Evolutionary conservation across 805 yeast species (phyloP).

Genomic region (Myxozyma kluyveri): DNA sequence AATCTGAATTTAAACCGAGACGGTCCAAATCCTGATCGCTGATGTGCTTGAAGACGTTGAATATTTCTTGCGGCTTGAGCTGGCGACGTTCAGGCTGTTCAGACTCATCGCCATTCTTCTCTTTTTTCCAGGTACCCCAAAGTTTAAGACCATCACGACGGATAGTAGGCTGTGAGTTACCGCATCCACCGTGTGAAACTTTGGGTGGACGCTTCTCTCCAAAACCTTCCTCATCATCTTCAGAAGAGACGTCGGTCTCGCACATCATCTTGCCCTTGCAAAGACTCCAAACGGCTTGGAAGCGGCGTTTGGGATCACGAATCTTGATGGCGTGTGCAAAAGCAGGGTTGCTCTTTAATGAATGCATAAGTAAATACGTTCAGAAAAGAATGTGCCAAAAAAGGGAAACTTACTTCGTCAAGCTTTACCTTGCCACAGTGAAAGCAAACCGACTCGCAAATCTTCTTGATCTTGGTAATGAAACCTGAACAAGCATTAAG

Average conservation of each 20-base stretch:
- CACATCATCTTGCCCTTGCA: slow-evolving; percentile 86
- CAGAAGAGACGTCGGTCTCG: slow-evolving; percentile 72
- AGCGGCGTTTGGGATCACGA: slow-evolving; percentile 91
- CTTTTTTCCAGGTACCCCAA: slow-evolving; percentile 98
- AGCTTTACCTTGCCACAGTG: slow-evolving; percentile 93
- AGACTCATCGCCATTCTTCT: slow-evolving; percentile 68
- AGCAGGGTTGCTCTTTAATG: slow-evolving; percentile 52
- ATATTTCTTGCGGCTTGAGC: slow-evolving; percentile 82
- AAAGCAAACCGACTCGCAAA: slow-evolving; percentile 96
- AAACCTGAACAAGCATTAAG: slow-evolving; percentile 44
- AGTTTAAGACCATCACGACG: slow-evolving; percentile 94
- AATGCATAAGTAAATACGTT: slow-evolving; percentile 1
- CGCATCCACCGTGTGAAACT: slow-evolving; percentile 92
- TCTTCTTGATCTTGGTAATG: slow-evolving; percentile 87
- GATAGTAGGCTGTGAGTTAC: slow-evolving; percentile 91
- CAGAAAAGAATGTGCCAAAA: background rate
- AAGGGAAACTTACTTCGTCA: slow-evolving; percentile 58
- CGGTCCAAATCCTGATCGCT: slow-evolving; percentile 75
- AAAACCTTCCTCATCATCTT: slow-evolving; percentile 50
- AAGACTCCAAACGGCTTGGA: slow-evolving; percentile 92
- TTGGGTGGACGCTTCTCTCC: slow-evolving; percentile 45
- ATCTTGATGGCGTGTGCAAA: slow-evolving; percentile 87
- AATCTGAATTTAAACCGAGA: slow-evolving; percentile 90
- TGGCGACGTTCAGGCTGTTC: slow-evolving; percentile 90
- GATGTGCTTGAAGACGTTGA: slow-evolving; percentile 88